Conservation (phyloP, 2,329 filamentous ascomycete genomes). For the Daldinia eschscholtzii region DNA sequence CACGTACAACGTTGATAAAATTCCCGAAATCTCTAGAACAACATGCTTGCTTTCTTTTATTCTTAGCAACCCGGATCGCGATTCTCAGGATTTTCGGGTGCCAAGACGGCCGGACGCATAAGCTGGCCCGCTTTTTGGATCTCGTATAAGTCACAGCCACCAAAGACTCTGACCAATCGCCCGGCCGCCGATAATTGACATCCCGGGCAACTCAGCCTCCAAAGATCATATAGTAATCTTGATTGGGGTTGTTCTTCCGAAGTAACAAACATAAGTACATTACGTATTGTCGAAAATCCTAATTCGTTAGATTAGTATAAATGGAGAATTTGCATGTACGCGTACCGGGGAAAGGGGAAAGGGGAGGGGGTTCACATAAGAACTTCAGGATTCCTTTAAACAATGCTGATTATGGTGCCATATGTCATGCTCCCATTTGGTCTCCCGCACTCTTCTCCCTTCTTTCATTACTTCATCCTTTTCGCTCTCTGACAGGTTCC, state of each 20-base stretch:
- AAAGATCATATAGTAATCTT: background rate
- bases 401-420: constrained; percentile 16
- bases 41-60: background rate
- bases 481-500: background rate
- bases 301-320: constrained; percentile 2
- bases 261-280: constrained; percentile 8
- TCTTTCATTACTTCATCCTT: background rate
- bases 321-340: background rate
- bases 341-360: background rate
- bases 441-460: background rate
- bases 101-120: constrained; percentile 11
- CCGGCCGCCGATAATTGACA: constrained; percentile 5
- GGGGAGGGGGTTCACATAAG: background rate
- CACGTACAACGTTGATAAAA: background rate
- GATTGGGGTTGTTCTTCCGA: constrained; percentile 3
- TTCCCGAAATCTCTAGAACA: background rate
- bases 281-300: background rate
- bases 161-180: constrained; percentile 1
- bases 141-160: constrained; percentile 15
- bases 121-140: constrained; percentile 2
- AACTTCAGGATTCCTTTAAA: constrained; percentile 6
- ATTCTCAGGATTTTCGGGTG: constrained; percentile 7
- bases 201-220: constrained; percentile 9
- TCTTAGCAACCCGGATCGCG: constrained; percentile 6
- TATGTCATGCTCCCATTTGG: constrained; percentile 11